Evolutionary conservation across 495 filamentous ascomycete genomes (phyloP), one percentile per base, ranked within the genome.

Genomic region (Polyplosphaeria fusca): DNA sequence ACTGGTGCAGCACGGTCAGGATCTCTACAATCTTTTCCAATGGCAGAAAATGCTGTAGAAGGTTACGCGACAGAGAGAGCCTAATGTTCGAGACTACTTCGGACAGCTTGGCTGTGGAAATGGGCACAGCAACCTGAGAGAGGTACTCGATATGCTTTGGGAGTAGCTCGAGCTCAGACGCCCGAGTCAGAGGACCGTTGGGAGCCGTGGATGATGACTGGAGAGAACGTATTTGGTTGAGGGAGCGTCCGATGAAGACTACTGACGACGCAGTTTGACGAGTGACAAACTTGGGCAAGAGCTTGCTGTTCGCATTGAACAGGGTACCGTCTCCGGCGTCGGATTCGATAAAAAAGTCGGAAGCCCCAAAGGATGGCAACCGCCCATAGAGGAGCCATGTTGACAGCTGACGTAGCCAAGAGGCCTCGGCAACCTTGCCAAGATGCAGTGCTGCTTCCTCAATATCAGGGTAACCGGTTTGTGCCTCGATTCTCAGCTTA

Each of bases 301-400:
- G 70, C 2, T 72, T 67, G 19, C 73, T 63, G 32, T 79, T 70
- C 38, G 85, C 69, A 13, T 66, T 70, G 66, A 86, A 91, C 3
- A 52, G 35, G n/a, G 26, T 19, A 52, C 53, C 51, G 64, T 77
- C 60, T 39, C 75, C 49, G 47, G 61, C 50, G 63, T 78, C 48
- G 67, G 62, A 66, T 26, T 78, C 76, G 35, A 96, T 83, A 68
- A 91, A 95, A 67, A 96, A 96, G 70, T 96, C 93, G 0, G 76
- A 72, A 3, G 74, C 79, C 4, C 86, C 88, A 63, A 86, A 84
- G 44, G 74, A 71, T 0, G 93, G 90, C 55, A 94, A 72, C 39
- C 85, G 81, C 4, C 93, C 93, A 68, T 95, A 94, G 12, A 96
- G 69, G 4, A 96, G 74, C 92, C 92, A 98, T 49, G 86, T 86